A percentile compares a stretch with the other conserved stretches of the same genome.
Evolutionary conservation across 306 rosid genomes (phyloP).

Genomic region (Quercus robur): DNA sequence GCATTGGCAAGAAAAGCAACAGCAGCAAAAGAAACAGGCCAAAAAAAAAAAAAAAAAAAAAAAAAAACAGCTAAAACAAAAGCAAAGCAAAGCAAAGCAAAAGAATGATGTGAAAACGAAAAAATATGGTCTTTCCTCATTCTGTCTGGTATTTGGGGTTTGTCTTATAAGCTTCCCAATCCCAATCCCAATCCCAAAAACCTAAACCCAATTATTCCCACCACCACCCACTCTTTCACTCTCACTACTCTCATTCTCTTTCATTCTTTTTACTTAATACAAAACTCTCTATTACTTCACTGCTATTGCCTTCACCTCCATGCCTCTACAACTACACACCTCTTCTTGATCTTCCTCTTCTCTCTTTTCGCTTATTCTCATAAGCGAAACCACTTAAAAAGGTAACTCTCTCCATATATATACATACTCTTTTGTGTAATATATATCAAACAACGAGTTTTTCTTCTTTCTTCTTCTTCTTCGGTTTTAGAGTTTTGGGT

Average conservation of each 20-base stretch:
- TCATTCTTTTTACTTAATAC: too few relatives aligned
- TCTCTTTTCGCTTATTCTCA: not conserved
- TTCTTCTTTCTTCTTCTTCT: not conserved
- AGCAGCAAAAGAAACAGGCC: conserved; percentile 41
- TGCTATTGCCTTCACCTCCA: not conserved
- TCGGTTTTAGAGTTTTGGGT: not conserved
- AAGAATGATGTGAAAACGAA: conserved; percentile 50
- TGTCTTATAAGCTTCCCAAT: conserved; percentile 31
- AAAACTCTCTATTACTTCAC: not conserved
- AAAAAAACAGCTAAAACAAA: not conserved
- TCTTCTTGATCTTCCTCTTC: not conserved
- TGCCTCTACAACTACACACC: not conserved
- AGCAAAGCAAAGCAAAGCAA: not conserved
- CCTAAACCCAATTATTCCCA: conserved; percentile 30
- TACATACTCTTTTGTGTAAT: not conserved
- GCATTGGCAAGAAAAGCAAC: conserved; percentile 37
- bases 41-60: conserved; percentile 17
- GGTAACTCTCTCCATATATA: not conserved
- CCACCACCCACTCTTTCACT: conserved; percentile 17
- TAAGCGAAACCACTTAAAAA: not conserved
- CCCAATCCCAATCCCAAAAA: conserved; percentile 10
- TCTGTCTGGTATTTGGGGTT: conserved; percentile 51
- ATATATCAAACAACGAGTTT: not conserved
- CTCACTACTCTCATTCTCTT: not conserved
- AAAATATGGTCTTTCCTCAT: conserved; percentile 26